Evolutionary conservation across 192 early-diverging fungal genomes (phyloP), one percentile per base, ranked within the genome.

Genomic region (Entophlyctis helioformis): DNA sequence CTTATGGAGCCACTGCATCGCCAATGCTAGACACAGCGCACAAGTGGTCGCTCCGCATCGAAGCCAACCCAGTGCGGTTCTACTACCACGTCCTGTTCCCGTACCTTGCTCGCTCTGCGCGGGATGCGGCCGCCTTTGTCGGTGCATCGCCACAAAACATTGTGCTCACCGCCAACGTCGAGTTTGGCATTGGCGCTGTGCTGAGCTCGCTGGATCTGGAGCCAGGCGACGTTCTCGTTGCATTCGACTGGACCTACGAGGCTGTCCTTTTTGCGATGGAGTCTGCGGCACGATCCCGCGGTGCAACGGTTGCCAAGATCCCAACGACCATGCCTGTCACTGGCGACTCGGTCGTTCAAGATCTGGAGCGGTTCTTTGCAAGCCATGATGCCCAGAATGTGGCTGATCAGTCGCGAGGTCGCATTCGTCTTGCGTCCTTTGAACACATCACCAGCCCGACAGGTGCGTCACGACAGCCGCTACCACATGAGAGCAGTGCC

Each of bases 381-480:
- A 33, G 22, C 15, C 41, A 43, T 20, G 19, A 23, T 20, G 22
- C 18, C 9, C 8, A 29, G 1, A 31, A 34, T n/a, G n/a, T n/a
- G n/a, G n/a, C n/a, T n/a, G n/a, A n/a, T n/a, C n/a, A n/a, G n/a
- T n/a, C n/a, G n/a, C n/a, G n/a, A 10, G 39, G 42, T 13, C 37
- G 13, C 20, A 49, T 58, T n/a, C 15, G 36, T 3, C 39, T 67
- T 10, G 51, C 42, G 12, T 28, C 59, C 4, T 59, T 67, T 25
- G 61, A 67, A 28, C 65, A 67, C 33, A 62, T 61, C 27, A 67
- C 65, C 5, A 44, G 38, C 10, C 60, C 65, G 23, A 51, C 49
- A 28, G 57, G 44, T 48, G 31, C 36, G 23, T 13, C 41, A 22
- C 13, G 25, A 42, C 5, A 15, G 23, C 8, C 23, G 2, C 4